Evolutionary conservation across 179 eudicot genomes (phyloP), one percentile per base, ranked within the genome.

Genomic region (Camellia oleifera): DNA sequence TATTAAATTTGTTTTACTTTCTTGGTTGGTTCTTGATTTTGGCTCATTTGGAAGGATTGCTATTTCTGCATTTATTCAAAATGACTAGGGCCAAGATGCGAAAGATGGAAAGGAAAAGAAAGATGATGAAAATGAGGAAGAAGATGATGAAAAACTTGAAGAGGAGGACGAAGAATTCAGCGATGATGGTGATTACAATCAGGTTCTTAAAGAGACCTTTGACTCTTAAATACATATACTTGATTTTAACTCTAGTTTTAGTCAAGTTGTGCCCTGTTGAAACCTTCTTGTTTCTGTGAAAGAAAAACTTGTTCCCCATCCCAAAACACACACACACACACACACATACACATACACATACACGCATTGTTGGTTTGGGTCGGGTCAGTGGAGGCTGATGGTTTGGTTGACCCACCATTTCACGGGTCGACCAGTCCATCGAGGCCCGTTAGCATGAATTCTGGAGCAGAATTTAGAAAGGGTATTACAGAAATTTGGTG

Each of bases 121-220:
- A 76, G 88, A 82, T 14, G 88, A 80, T 40, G 87, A 78, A 64
- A 72, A 63, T 17, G 90, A 84, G 56, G 85, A 84, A 66, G 87
- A 85, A 42, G 85, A 77, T 14, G 88, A 81, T 9, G 83, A 77
- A 12, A 79, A 42, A 17, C 26, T 62, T 7, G 81, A 64, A 54
- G 83, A 64, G 6, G 87, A 79, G 14, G 86, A 85, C 2, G 86
- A 80, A 64, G 83, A 83, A 79, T 75, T 68, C 60, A 87, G 89
- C 20, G 88, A 84, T 57, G 87, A 87, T 53, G 85, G 82, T 42
- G 90, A 88, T 72, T 88, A 87, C 58, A 81, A 82, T 57, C 85
- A 83, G 90, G 90, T 85, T 40, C 4, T 13, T 52, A 12, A 10
- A 4, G 40, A 57, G 50, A 53, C 18, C 26, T 56, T 77, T 65